Evolutionary conservation across 306 rosid genomes (phyloP).

Genomic region (Medicago lupulina): DNA sequence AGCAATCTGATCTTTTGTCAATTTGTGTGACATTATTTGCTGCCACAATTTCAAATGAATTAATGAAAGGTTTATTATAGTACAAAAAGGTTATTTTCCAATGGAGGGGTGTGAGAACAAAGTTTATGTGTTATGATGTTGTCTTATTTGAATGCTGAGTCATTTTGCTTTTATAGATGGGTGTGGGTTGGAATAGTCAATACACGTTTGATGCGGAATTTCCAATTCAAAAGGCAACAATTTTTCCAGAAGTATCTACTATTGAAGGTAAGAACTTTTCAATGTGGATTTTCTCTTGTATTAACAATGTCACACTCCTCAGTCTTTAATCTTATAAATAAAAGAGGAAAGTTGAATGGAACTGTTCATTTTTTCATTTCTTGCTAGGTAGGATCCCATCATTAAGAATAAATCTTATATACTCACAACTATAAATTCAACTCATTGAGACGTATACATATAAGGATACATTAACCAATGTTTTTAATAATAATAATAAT

Average conservation of each 20-base stretch:
- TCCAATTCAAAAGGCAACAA: conserved; percentile 37
- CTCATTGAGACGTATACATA: no score
- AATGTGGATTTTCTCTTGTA: conserved; percentile 10
- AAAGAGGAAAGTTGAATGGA: background rate
- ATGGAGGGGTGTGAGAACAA: background rate
- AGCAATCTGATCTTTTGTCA: conserved; percentile 81
- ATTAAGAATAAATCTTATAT: no score
- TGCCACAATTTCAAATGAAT: background rate
- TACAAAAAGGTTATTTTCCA: background rate
- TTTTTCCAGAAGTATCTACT: conserved; percentile 38
- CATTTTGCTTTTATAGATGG: conserved; percentile 33
- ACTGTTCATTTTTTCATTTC: background rate
- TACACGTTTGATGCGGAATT: conserved; percentile 34
- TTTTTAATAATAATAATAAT: no score
- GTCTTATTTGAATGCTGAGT: background rate
- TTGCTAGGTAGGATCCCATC: background rate
- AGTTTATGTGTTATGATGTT: background rate
- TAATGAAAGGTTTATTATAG: background rate
- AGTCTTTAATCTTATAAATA: background rate
- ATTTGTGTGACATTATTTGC: conserved; percentile 58
- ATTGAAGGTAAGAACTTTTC: conserved; percentile 36
- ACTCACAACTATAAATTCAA: no score
- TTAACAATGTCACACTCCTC: background rate
- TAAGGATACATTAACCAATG: no score
- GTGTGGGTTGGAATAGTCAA: conserved; percentile 43